Evolutionary conservation across 192 early-diverging fungal genomes (phyloP), one percentile per base, ranked within the genome.

Genomic region (Backusella parvicylindrica): DNA sequence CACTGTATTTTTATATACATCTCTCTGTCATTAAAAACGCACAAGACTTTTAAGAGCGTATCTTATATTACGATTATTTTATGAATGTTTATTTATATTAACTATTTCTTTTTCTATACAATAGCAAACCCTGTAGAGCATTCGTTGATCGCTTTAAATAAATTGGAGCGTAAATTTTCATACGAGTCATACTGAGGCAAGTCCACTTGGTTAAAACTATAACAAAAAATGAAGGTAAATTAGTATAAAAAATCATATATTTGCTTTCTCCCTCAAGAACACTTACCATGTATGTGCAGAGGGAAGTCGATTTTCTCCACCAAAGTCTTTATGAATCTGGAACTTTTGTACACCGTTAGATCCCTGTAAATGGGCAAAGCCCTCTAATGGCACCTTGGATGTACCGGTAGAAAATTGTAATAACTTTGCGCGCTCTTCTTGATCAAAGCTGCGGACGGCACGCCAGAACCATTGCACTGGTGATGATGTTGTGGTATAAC

Each of bases 401-500:
- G 98, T 99, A 40, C 98, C 98, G 0, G 98, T 99, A 36, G 93
- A 93, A 87, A 98, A 99, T 82, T 99, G 98, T 71, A 99, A 81
- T 73, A 99, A 83, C 82, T 99, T 99, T 38, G 98, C 97, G 6
- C 97, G 89, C 81, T 99, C 97, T 84, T 98, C 97, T 83, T 98
- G 98, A 77, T 94, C 92, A 82, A 98, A 98, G 80, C 93, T 95
- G 26, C 98, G 90, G 30, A 99, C 98, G 0, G 95, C 96, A 38
- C 98, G 87, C 98, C 98, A 99, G 88, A 99, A 99, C 95, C 96
- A 96, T 79, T 97, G 96, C 50, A 99, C 92, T 79, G 96, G 97
- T 26, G 95, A 93, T 23, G 94, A 93, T 21, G 92, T 85, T 13
- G 86, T 80, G 21, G 90, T 89, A 81, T 96, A 99, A 43, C 95